These are phyloP conservation scores for Ascoidea tarda DNA, from an alignment of 805 yeast species.

Conservation along the genomic window DNA sequence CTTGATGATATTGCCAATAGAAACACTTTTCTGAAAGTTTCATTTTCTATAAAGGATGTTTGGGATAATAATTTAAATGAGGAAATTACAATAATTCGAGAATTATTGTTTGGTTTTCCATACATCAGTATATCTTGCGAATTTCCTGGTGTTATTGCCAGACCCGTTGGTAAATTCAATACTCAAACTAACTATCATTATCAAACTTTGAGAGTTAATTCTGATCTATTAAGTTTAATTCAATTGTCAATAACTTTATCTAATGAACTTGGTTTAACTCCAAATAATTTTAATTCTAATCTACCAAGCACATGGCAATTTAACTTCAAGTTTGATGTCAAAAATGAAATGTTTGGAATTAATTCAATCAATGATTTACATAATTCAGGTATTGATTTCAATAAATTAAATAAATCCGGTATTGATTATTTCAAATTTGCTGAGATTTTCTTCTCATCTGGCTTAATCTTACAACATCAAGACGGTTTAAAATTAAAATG, in stretches of 20 bases:
- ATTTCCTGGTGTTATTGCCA: constrained; percentile 89
- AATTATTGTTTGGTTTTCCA: constrained; percentile 40
- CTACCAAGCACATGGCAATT: constrained; percentile 88
- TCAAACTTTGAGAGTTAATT: constrained; percentile 85
- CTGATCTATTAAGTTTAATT: constrained; percentile 73
- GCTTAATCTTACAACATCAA: constrained; percentile 50
- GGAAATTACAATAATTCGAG: constrained; percentile 50
- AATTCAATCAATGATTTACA: constrained; percentile 72
- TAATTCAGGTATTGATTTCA: constrained; percentile 75
- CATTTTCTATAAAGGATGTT: constrained; percentile 38
- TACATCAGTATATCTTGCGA: constrained; percentile 72
- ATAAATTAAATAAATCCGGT: constrained; percentile 59
- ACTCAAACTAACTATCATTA: constrained; percentile 88
- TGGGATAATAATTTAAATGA: constrained; percentile 58
- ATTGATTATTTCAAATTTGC: constrained; percentile 72
- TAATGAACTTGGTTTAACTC: constrained; percentile 55
- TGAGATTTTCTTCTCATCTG: constrained; percentile 73
- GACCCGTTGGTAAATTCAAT: constrained; percentile 90
- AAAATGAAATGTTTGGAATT: constrained; percentile 70
- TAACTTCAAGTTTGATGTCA: constrained; percentile 72
- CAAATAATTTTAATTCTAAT: constrained; percentile 27
- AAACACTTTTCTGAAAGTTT: not conserved
- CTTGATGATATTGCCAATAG: not conserved
- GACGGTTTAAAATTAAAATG: constrained; percentile 43
- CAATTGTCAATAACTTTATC: constrained; percentile 75